Conservation (phyloP, 306 rosid genomes). For the Alnus rubra region DNA sequence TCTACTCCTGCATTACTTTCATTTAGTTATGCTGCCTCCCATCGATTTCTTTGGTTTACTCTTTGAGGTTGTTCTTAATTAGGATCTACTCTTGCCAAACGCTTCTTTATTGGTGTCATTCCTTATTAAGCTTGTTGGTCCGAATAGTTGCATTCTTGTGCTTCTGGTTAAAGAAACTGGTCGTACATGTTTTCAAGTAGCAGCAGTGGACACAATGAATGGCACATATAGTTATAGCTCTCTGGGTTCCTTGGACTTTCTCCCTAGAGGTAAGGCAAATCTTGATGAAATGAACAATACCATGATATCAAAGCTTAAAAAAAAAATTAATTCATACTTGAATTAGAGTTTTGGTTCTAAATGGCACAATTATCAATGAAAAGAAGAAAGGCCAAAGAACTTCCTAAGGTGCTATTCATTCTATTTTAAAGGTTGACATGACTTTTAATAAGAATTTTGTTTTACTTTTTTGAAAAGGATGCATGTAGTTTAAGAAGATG, state of each 20-base stretch:
- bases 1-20: background rate
- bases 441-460: no score
- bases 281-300: background rate
- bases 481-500: no score
- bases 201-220: background rate
- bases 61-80: no score
- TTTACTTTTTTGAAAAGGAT: no score
- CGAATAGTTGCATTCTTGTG: background rate
- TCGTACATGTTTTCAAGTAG: background rate
- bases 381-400: no score
- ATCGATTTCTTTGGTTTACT: background rate
- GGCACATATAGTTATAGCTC: background rate
- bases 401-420: no score
- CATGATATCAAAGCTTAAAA: background rate
- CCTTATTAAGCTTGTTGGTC: background rate
- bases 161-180: background rate
- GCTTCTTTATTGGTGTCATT: background rate
- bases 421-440: no score
- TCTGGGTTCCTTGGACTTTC: no score
- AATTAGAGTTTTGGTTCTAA: no score
- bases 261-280: background rate
- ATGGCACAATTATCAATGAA: no score
- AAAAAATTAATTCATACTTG: no score
- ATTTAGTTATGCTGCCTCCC: background rate
- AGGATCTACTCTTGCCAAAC: no score